Conservation (phyloP, 2,329 filamentous ascomycete species). For the Incumbomyces lentus region DNA sequence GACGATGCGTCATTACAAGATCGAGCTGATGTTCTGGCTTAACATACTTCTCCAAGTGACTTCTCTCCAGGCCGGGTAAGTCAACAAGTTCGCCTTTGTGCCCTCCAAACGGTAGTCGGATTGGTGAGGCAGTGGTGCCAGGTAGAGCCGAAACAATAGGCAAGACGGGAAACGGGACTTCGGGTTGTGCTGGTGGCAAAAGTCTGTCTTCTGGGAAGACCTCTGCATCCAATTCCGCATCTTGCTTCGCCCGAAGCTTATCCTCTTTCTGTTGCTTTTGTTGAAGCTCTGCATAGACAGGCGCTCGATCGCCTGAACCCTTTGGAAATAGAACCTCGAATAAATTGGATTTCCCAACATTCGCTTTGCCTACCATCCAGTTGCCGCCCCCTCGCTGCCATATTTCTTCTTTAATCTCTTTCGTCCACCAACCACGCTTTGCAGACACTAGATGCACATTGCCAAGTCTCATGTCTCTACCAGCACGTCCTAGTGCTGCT, state of each 20-base stretch:
- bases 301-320: conserved; percentile 46
- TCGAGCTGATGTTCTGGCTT: conserved; percentile 52
- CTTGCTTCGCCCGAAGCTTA: conserved; percentile 7
- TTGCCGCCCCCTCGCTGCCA: conserved; percentile 72
- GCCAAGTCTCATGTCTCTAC: conserved; percentile 65
- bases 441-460: conserved; percentile 82
- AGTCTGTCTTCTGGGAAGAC: conserved; percentile 37
- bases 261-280: conserved; percentile 22
- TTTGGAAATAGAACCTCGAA: conserved; percentile 82
- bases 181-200: conserved; percentile 64
- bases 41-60: conserved; percentile 61
- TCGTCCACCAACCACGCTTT: conserved; percentile 83
- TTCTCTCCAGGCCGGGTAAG: conserved; percentile 72
- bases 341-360: conserved; percentile 90
- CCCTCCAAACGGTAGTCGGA: conserved; percentile 74
- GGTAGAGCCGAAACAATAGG: conserved; percentile 77
- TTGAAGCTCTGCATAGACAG: conserved; percentile 24
- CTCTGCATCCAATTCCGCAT: conserved; percentile 7
- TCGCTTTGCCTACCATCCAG: conserved; percentile 97
- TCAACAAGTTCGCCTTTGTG: conserved; percentile 87
- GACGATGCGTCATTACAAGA: conserved; percentile 68
- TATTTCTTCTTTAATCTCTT: conserved; percentile 73
- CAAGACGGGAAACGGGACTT: conserved; percentile 69
- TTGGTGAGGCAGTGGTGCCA: conserved; percentile 90
- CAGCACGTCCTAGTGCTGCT: conserved; percentile 59